These are phyloP conservation scores for Trebouxia sp. DNA, from an alignment of 139 green algal species.

Conservation along the genomic window DNA sequence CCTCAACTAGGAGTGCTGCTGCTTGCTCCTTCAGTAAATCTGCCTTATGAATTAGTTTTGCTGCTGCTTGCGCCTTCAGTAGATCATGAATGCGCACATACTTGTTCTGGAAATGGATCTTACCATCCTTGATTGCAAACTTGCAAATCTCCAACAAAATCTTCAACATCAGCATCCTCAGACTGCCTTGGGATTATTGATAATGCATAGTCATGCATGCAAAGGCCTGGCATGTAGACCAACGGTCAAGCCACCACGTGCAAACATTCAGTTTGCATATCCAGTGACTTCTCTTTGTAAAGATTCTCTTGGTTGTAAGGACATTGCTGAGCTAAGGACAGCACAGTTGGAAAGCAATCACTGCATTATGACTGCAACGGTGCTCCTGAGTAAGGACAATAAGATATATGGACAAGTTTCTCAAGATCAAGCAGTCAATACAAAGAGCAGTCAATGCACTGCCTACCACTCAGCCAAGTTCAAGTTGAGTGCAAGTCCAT, in stretches of 20 bases:
- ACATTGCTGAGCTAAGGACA: too few species aligned
- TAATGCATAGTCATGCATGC: background rate
- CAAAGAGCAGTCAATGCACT: background rate
- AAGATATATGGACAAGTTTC: too few species aligned
- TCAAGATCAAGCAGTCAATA: background rate
- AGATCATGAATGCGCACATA: conserved; percentile 34
- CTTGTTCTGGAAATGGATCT: conserved; percentile 32
- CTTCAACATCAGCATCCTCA: too few species aligned
- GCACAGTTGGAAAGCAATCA: too few species aligned
- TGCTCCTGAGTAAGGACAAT: too few species aligned
- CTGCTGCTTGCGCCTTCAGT: conserved; percentile 44
- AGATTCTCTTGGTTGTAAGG: background rate
- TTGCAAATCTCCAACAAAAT: conserved; percentile 8
- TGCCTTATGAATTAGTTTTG: too few species aligned
- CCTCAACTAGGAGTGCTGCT: too few species aligned
- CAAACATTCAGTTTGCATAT: background rate
- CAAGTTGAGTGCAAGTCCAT: background rate
- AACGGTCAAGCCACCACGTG: background rate
- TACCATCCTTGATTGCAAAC: conserved; percentile 42
- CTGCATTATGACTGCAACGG: too few species aligned
- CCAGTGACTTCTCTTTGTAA: too few species aligned
- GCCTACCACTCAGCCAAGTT: background rate
- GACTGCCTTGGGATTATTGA: background rate
- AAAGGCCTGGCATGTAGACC: background rate
- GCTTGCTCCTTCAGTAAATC: too few species aligned